Evolutionary conservation across 345 rosid species (phyloP).

Genomic region (Aethionema arabicum): DNA sequence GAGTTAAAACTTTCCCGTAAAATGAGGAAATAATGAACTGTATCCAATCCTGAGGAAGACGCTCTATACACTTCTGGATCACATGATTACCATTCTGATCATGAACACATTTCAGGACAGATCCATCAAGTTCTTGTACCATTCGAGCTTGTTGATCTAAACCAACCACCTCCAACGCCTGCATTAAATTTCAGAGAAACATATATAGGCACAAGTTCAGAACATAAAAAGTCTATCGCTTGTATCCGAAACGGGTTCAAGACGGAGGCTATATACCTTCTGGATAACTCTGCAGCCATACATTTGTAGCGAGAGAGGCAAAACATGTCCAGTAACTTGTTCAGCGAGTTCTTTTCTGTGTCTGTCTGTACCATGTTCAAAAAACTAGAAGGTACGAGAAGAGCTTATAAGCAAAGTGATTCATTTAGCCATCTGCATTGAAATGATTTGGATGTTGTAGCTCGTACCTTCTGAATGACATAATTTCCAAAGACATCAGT

Average conservation of each 20-base stretch:
- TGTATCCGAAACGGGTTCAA: not conserved
- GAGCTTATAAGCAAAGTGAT: conserved; percentile 21
- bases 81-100: conserved; percentile 99
- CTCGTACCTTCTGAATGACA: conserved; percentile 81
- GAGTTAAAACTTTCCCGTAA: conserved; percentile 77
- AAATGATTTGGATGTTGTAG: conserved; percentile 9
- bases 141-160: conserved; percentile 67
- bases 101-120: conserved; percentile 83
- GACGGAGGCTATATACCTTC: conserved; percentile 50
- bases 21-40: conserved; percentile 86
- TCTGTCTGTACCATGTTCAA: conserved; percentile 78
- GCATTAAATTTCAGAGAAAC: conserved; percentile 25
- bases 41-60: conserved; percentile 77
- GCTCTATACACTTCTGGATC: conserved; percentile 92
- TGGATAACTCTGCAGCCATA: conserved; percentile 99
- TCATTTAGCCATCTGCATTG: conserved; percentile 6
- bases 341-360: conserved; percentile 81
- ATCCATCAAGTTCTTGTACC: conserved; percentile 89
- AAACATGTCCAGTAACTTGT: conserved; percentile 78
- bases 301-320: conserved; percentile 93
- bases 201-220: not conserved
- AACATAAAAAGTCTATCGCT: conserved; percentile 2
- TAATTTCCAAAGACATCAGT: conserved; percentile 99
- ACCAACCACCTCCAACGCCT: conserved; percentile 92
- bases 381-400: conserved; percentile 60